Percentiles rank a stretch among this genome's conserved stretches.
Conservation (phyloP, 805 yeast species). For the Teunomyces atbi region DNA sequence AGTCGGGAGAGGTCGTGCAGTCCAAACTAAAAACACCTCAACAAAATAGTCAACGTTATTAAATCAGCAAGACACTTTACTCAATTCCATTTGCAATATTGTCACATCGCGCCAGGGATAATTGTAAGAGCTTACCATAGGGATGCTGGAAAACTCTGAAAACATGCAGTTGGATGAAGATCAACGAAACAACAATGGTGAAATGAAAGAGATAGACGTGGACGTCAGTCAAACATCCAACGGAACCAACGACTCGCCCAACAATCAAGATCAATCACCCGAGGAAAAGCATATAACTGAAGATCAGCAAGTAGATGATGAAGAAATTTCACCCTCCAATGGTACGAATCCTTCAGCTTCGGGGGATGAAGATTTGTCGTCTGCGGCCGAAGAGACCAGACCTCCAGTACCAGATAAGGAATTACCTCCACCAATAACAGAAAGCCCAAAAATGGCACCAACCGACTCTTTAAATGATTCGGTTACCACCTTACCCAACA, state of each 20-base stretch:
- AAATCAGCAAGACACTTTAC: constrained; percentile 1
- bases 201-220: neutral
- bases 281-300: neutral
- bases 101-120: neutral
- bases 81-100: neutral
- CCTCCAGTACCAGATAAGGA: constrained; percentile 1
- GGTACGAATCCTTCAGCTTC: neutral
- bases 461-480: neutral
- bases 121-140: constrained; percentile 1
- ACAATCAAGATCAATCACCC: neutral
- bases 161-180: neutral
- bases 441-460: neutral
- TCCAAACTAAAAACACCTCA: constrained; percentile 2
- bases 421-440: neutral
- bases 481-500: neutral
- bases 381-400: neutral
- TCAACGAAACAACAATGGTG: neutral
- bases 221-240: neutral
- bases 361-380: neutral
- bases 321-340: neutral
- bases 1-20: constrained; percentile 2
- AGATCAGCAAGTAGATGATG: neutral
- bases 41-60: constrained; percentile 4
- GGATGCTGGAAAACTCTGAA: constrained; percentile 3
- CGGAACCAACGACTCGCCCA: neutral